Evolutionary conservation across 2,329 filamentous ascomycete species (phyloP).

Genomic region (Ophiostoma sp.): DNA sequence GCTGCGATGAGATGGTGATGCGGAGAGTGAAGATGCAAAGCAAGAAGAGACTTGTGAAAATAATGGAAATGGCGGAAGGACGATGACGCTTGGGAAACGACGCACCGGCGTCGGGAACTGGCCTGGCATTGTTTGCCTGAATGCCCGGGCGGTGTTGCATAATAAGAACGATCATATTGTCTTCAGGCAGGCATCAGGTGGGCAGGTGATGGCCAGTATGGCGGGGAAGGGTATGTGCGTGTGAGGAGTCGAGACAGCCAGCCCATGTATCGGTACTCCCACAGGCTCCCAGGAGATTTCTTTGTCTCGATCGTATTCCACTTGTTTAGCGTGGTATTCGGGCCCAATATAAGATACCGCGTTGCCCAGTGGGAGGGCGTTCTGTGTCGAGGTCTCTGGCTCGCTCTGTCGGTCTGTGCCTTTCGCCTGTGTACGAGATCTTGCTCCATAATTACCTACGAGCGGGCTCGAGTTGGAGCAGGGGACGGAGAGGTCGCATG

Average conservation of each 20-base stretch:
- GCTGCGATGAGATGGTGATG: background rate
- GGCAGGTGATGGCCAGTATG: background rate
- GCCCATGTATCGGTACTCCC: constrained; percentile 20
- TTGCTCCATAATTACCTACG: no score
- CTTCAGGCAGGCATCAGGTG: background rate
- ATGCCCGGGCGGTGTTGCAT: background rate
- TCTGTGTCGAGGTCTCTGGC: background rate
- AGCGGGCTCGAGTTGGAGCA: no score
- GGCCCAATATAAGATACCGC: constrained; percentile 18
- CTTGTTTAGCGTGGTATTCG: constrained; percentile 18
- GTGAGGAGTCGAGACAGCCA: background rate
- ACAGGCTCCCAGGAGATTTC: constrained; percentile 9
- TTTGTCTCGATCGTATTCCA: constrained; percentile 19
- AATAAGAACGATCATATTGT: constrained; percentile 12
- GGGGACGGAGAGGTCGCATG: background rate
- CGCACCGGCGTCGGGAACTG: background rate
- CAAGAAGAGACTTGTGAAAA: background rate
- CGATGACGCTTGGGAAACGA: background rate
- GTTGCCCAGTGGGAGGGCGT: constrained; percentile 16
- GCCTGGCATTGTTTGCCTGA: background rate
- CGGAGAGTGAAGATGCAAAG: background rate
- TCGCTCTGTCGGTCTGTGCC: background rate
- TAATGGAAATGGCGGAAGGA: background rate
- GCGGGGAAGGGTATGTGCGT: background rate
- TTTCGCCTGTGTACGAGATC: no score